Evolutionary conservation across 2,329 filamentous ascomycete genomes (phyloP).

Genomic region (Penicillium sp.): DNA sequence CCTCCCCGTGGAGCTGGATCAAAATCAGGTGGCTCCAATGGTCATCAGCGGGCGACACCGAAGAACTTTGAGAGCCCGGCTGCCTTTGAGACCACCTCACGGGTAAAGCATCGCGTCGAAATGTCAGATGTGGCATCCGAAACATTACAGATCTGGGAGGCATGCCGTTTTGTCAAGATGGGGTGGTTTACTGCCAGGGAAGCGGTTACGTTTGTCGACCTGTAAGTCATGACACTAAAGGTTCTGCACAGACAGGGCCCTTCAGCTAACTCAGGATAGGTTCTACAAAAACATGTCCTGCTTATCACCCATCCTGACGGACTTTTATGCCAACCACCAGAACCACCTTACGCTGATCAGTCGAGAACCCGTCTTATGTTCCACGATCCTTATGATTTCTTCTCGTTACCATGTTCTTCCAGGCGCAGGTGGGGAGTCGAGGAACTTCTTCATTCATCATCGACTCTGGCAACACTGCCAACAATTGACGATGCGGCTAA

Average conservation of each 20-base stretch:
- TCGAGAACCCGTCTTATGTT: slow-evolving; percentile 60
- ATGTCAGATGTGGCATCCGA: slow-evolving; percentile 41
- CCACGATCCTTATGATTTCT: slow-evolving; percentile 61
- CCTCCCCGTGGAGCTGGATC: slow-evolving; percentile 31
- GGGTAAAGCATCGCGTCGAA: slow-evolving; percentile 35
- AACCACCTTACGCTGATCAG: slow-evolving; percentile 58
- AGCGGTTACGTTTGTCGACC: slow-evolving; percentile 59
- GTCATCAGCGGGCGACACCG: slow-evolving; percentile 21
- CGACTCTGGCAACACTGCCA: slow-evolving; percentile 62
- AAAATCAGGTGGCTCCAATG: slow-evolving; percentile 18
- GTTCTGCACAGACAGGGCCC: background rate
- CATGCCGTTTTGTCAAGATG: slow-evolving; percentile 61
- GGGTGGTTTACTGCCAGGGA: slow-evolving; percentile 63
- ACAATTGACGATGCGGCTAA: slow-evolving; percentile 59
- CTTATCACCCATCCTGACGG: slow-evolving; percentile 58
- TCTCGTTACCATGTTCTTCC: slow-evolving; percentile 57
- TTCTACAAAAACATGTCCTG: slow-evolving; percentile 60
- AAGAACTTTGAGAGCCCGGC: slow-evolving; percentile 29
- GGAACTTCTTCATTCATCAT: slow-evolving; percentile 61
- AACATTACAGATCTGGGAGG: slow-evolving; percentile 55
- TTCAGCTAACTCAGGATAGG: slow-evolving; percentile 28
- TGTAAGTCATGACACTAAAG: slow-evolving; percentile 38
- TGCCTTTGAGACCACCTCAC: slow-evolving; percentile 29
- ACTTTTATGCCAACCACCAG: slow-evolving; percentile 57
- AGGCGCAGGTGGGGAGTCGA: slow-evolving; percentile 52